phyloP scores from a whole-genome alignment of 2,329 filamentous ascomycete species.

The Hypoxylon rubiginosum region DNA sequence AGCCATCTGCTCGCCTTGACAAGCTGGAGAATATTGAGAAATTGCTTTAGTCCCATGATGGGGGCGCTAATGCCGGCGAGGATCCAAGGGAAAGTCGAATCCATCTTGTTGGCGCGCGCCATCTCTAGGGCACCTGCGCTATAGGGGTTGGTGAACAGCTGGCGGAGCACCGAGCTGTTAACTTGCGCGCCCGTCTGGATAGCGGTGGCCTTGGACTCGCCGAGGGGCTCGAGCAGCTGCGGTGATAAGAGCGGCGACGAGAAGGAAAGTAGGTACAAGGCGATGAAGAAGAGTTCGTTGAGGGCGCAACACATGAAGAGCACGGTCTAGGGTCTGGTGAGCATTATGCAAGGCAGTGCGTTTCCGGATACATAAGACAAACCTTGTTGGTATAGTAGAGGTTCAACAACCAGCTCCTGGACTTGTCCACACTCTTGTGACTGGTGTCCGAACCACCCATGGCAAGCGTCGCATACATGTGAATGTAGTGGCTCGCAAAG shows the following conservation, averaged over 20 bases:
- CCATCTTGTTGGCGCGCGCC: conserved; percentile 93
- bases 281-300: conserved; percentile 98
- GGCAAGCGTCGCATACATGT: conserved; percentile 96
- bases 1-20: conserved; percentile 93
- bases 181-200: conserved; percentile 78
- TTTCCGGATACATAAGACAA: conserved; percentile 50
- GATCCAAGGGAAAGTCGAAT: conserved; percentile 76
- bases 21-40: conserved; percentile 94
- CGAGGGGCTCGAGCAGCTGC: conserved; percentile 77
- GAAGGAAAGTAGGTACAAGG: conserved; percentile 97
- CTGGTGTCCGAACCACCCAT: conserved; percentile 85
- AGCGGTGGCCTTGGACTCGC: conserved; percentile 63
- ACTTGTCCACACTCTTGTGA: conserved; percentile 95
- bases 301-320: conserved; percentile 90
- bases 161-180: conserved; percentile 75
- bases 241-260: conserved; percentile 90
- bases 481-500: conserved; percentile 96
- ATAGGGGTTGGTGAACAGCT: conserved; percentile 89
- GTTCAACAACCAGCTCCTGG: conserved; percentile 89
- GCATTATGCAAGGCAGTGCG: conserved; percentile 3
- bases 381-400: conserved; percentile 98
- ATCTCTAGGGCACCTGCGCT: conserved; percentile 93
- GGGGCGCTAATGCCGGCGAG: conserved; percentile 84
- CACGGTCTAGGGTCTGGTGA: conserved; percentile 72
- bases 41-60: conserved; percentile 91